These are phyloP conservation scores for Candida sanyiensis DNA, from an alignment of 805 yeast species.

Conservation along the genomic window DNA sequence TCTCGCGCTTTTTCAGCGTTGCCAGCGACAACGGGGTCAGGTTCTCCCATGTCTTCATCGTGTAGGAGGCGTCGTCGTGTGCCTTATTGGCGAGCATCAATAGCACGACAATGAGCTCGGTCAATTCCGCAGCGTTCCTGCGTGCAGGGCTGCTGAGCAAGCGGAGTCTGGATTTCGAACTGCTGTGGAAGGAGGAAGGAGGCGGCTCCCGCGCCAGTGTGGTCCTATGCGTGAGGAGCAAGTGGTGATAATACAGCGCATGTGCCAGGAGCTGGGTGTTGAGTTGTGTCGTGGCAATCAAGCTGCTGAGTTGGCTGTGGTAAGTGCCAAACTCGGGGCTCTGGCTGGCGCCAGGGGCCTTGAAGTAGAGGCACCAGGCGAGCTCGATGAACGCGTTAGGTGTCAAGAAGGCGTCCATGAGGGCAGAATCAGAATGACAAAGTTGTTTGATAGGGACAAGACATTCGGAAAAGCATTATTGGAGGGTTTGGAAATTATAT, in stretches of 20 bases:
- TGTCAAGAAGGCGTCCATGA: constrained; percentile 6
- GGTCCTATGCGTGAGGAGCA: constrained; percentile 15
- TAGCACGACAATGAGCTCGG: constrained; percentile 27
- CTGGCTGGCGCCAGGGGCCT: not conserved
- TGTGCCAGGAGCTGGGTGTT: constrained; percentile 17
- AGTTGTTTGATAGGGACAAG: not conserved
- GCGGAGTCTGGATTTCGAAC: constrained; percentile 12
- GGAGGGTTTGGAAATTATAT: no score
- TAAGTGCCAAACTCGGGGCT: constrained; percentile 2
- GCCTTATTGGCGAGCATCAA: constrained; percentile 38
- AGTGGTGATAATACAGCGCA: constrained; percentile 16
- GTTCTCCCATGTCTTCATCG: constrained; percentile 44
- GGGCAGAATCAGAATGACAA: no score
- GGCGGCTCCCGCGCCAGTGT: no score
- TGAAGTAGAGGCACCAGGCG: constrained; percentile 16
- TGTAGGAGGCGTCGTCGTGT: constrained; percentile 44
- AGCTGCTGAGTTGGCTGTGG: constrained; percentile 10
- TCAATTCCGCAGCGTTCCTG: constrained; percentile 12
- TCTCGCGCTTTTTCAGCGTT: constrained; percentile 16
- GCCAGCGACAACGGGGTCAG: constrained; percentile 19
- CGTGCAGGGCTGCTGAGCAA: constrained; percentile 7
- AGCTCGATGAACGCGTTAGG: constrained; percentile 12
- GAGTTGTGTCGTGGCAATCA: constrained; percentile 19
- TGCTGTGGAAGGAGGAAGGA: not conserved
- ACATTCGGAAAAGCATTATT: no score